Evolutionary conservation across 1,284 basidiomycete species (phyloP).

Genomic region (Trametes sp.): DNA sequence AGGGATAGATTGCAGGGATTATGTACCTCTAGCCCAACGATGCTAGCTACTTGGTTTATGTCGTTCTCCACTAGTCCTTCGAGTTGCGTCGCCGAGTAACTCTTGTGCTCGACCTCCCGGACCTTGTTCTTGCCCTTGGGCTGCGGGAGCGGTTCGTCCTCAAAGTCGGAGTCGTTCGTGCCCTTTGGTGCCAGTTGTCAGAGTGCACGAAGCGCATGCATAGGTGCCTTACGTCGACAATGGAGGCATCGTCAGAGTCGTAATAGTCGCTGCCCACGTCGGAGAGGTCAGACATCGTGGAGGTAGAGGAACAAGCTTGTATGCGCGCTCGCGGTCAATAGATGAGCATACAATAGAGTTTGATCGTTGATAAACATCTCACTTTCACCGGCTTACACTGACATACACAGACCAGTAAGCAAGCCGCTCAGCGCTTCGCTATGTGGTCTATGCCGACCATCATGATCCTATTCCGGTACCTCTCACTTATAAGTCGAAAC

Average conservation of each 20-base stretch:
- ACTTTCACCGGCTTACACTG: background rate
- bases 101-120: constrained; percentile 41
- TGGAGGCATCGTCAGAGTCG: constrained; percentile 38
- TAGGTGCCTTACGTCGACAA: constrained; percentile 35
- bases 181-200: constrained; percentile 30
- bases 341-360: too few species aligned
- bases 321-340: too few species aligned
- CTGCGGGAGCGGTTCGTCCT: constrained; percentile 30
- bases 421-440: too few species aligned
- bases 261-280: constrained; percentile 40
- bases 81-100: constrained; percentile 50
- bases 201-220: background rate
- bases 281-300: constrained; percentile 44
- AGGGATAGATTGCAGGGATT: constrained; percentile 21
- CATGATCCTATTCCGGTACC: too few species aligned
- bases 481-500: too few species aligned
- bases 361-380: background rate
- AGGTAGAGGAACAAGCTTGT: background rate
- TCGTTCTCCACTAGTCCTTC: constrained; percentile 54
- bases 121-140: constrained; percentile 42
- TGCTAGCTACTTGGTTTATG: constrained; percentile 53
- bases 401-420: too few species aligned
- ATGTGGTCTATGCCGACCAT: too few species aligned
- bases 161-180: constrained; percentile 42
- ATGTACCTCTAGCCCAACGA: constrained; percentile 59